Evolutionary conservation across 2,329 filamentous ascomycete species (phyloP).

Genomic region (Fusarium equiseti): DNA sequence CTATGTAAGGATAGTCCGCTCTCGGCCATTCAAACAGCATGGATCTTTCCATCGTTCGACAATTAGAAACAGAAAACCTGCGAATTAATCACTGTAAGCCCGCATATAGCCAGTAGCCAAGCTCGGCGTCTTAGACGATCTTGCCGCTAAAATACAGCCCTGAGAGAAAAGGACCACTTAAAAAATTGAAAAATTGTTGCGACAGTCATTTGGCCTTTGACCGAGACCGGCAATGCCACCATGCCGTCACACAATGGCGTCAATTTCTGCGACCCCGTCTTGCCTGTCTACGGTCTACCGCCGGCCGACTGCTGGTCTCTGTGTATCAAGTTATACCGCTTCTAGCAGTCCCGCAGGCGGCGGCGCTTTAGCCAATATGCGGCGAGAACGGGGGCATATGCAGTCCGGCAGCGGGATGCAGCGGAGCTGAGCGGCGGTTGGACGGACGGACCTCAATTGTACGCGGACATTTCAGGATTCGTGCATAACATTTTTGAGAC

Average conservation of each 20-base stretch:
- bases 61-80: slow-evolving; percentile 3
- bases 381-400: slow-evolving; percentile 29
- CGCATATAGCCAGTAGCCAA: slow-evolving; percentile 15
- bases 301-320: slow-evolving; percentile 13
- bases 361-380: slow-evolving; percentile 14
- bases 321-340: slow-evolving; percentile 33
- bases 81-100: slow-evolving; percentile 16
- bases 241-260: slow-evolving; percentile 48
- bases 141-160: slow-evolving; percentile 38
- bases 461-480: slow-evolving; percentile 2
- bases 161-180: slow-evolving; percentile 32
- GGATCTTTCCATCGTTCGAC: slow-evolving; percentile 21
- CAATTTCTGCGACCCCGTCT: slow-evolving; percentile 33
- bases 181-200: slow-evolving; percentile 14
- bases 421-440: slow-evolving; percentile 27
- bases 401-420: slow-evolving; percentile 32
- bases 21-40: slow-evolving; percentile 30
- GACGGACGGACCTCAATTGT: slow-evolving; percentile 11
- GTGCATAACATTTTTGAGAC: background rate
- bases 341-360: slow-evolving; percentile 47
- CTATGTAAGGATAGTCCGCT: slow-evolving; percentile 28
- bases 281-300: slow-evolving; percentile 14
- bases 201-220: slow-evolving; percentile 27
- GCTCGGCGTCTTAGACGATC: slow-evolving; percentile 20
- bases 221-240: slow-evolving; percentile 44